Evolutionary conservation across 2,329 filamentous ascomycete genomes (phyloP), one percentile per base, ranked within the genome.

Genomic region (Periconia digitata): DNA sequence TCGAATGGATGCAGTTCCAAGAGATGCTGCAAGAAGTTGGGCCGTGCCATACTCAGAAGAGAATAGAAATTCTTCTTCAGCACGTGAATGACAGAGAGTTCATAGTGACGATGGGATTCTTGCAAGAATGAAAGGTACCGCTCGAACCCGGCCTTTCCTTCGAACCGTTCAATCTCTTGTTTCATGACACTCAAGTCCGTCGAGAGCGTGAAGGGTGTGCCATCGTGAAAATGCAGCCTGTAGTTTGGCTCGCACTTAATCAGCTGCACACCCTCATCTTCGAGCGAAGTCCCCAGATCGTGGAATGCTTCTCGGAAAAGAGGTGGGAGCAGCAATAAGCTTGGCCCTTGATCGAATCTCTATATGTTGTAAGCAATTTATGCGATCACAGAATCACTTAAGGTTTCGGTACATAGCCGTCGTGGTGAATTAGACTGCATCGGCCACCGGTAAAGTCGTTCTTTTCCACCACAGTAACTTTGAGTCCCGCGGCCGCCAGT

Each of bases 391-490:
- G 18, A 18, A 20, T 12, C n/a, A n/a, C n/a, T n/a, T n/a, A 27
- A n/a, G 8, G 20, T 29, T 44, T 8, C 40, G 70, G 41, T 60
- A 77, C 82, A 67, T 84, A 83, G 46, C 81, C 83, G 40, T 81
- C 72, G 49, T 81, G 73, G 44, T 81, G 73, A 32, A 90, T 78
- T 21, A 90, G 71, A 38, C 82, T 86, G 70, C 86, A 90, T 46
- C 87, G 77, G 3, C 87, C 87, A 39, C 87, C 87, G 0, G 83
- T 85, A 65, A 87, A 88, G 47, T 74, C 73, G 62, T 90, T 90
- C 75, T 90, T 90, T 70, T 91, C 87, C n/a, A 90, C 72, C 1
- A 90, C 84, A 0, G 85, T 90, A n/a, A 90, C 87, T 27, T 78
- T 67, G 66, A 86, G 84, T 34, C 87, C 87, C 2, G 85, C 80